These are phyloP conservation scores for Aureococcus anophagefferens DNA, from an alignment of 108 stramenopile species.

Conservation along the genomic window DNA sequence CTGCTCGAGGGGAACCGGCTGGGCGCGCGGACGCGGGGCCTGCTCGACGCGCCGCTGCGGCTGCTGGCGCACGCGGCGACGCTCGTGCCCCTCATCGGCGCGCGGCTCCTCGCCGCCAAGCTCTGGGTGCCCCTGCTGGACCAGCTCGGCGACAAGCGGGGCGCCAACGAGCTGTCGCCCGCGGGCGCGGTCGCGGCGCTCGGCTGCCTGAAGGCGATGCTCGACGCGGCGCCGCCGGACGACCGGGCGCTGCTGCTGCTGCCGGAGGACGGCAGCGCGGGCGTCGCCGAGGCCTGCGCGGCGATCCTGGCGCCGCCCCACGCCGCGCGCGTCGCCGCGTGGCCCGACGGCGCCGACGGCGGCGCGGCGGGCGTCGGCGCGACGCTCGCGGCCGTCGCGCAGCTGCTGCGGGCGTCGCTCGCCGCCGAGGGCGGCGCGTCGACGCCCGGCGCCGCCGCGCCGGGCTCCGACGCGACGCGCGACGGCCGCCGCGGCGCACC, in stretches of 20 bases:
- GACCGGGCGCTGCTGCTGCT: not conserved
- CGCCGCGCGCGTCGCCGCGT: not conserved
- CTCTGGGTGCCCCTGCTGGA: constrained; percentile 13
- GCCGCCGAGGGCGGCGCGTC: not conserved
- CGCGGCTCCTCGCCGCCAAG: constrained; percentile 1
- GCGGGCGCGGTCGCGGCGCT: constrained; percentile 16
- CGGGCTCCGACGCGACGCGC: too few relatives aligned
- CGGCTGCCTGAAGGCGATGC: constrained; percentile 14
- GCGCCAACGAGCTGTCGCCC: constrained; percentile 21
- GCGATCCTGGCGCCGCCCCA: not conserved
- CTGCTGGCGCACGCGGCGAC: constrained; percentile 13
- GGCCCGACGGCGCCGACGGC: too few relatives aligned
- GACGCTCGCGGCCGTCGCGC: not conserved
- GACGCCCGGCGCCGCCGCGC: not conserved
- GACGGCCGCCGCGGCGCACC: too few relatives aligned
- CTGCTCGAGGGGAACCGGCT: constrained; percentile 15
- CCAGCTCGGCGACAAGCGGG: constrained; percentile 12
- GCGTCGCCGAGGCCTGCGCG: not conserved
- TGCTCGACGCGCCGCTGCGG: constrained; percentile 18
- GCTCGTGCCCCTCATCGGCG: not conserved
- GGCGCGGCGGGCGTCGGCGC: not conserved
- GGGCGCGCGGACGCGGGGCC: constrained; percentile 12
- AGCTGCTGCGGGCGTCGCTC: not conserved
- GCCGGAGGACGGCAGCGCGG: not conserved
- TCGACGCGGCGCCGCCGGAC: constrained; percentile 6